Evolutionary conservation across 371 early-diverging fungal genomes (phyloP).

Genomic region (Syncephalis fuscata): DNA sequence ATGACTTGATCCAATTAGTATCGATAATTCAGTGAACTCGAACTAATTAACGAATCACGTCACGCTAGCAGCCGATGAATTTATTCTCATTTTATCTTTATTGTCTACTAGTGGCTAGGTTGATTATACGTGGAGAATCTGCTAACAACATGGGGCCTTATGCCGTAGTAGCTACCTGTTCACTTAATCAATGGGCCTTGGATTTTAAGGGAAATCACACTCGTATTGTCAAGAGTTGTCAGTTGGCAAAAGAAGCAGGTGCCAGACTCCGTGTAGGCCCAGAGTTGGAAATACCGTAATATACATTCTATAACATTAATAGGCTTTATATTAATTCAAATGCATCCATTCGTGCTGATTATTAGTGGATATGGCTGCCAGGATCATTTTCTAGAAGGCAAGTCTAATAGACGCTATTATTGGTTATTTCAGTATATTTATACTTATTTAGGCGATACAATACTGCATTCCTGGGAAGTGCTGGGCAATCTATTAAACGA

Average conservation of each 20-base stretch:
- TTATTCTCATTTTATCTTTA: background rate
- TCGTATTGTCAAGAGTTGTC: slow-evolving; percentile 73
- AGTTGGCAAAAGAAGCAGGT: slow-evolving; percentile 60
- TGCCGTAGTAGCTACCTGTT: slow-evolving; percentile 66
- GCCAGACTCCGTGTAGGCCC: slow-evolving; percentile 86
- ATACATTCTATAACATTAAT: background rate
- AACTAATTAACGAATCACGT: too few species aligned
- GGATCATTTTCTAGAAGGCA: slow-evolving; percentile 91
- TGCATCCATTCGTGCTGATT: background rate
- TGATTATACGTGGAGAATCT: slow-evolving; percentile 7
- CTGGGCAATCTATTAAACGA: slow-evolving; percentile 50
- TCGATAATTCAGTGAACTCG: too few species aligned
- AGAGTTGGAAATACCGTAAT: slow-evolving; percentile 87
- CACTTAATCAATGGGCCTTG: slow-evolving; percentile 93
- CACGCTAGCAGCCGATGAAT: too few species aligned
- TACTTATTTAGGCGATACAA: slow-evolving; percentile 58
- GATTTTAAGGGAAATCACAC: slow-evolving; percentile 87
- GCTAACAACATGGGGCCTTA: slow-evolving; percentile 17
- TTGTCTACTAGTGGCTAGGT: background rate
- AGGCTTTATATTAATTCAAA: background rate
- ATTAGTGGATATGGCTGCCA: slow-evolving; percentile 89
- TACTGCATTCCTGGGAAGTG: slow-evolving; percentile 87
- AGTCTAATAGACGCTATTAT: background rate
- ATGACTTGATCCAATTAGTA: too few species aligned
- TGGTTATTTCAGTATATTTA: background rate